These are phyloP conservation scores for Sextonia rubra DNA, from an alignment of 164 flowering plant genomes.

Conservation along the genomic window DNA sequence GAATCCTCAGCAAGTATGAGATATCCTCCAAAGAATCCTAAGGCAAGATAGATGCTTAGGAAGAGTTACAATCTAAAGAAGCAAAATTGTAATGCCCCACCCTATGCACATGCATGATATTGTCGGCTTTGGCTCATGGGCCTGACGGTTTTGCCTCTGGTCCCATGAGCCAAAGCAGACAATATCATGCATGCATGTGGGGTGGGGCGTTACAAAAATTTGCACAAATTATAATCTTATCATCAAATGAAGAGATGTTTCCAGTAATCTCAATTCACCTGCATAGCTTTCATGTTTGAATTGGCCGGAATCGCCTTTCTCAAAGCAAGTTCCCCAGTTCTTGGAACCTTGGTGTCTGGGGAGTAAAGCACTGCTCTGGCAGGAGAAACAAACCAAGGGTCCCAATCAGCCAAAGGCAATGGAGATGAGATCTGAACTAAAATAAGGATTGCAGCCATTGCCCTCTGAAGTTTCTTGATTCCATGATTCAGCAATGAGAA, in stretches of 20 bases:
- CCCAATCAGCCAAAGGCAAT: constrained; percentile 36
- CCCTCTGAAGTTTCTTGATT: constrained; percentile 33
- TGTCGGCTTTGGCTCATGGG: too few relatives aligned
- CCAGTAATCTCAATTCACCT: constrained; percentile 36
- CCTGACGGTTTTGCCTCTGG: too few relatives aligned
- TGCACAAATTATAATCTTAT: constrained; percentile 8
- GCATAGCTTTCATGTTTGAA: constrained; percentile 77
- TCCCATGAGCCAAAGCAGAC: too few relatives aligned
- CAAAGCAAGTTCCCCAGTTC: constrained; percentile 93
- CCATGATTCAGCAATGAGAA: constrained; percentile 18
- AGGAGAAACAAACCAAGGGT: constrained; percentile 36
- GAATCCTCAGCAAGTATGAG: constrained; percentile 89
- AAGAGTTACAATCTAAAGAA: not conserved
- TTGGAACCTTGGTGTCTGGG: constrained; percentile 92
- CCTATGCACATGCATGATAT: too few relatives aligned
- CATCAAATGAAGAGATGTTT: not conserved
- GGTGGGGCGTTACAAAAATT: too few relatives aligned
- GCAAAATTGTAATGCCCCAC: too few relatives aligned
- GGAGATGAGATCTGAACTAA: constrained; percentile 56
- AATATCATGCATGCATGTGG: too few relatives aligned
- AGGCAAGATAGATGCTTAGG: constrained; percentile 7
- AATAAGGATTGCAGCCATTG: constrained; percentile 41
- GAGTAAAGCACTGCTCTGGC: constrained; percentile 86
- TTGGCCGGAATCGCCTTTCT: constrained; percentile 93
- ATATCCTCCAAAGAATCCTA: constrained; percentile 88